Evolutionary conservation across 2,329 filamentous ascomycete species (phyloP).

Genomic region (Amauroascus niger): DNA sequence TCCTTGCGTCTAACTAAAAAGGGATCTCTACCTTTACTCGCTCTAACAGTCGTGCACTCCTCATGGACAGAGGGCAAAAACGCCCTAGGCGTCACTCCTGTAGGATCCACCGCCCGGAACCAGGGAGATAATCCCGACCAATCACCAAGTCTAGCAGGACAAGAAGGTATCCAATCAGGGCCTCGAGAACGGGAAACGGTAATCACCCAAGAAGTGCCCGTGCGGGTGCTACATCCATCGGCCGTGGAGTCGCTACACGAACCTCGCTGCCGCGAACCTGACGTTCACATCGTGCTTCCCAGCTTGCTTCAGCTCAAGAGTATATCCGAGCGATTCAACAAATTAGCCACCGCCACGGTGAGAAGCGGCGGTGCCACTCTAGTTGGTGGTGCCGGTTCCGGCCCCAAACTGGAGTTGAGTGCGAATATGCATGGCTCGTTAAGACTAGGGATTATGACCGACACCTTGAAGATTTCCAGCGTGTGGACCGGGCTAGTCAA

Average conservation of each 20-base stretch:
- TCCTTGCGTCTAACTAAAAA: conserved; percentile 88
- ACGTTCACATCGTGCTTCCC: conserved; percentile 87
- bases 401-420: conserved; percentile 67
- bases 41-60: conserved; percentile 72
- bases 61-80: conserved; percentile 39
- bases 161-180: conserved; percentile 27
- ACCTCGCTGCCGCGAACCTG: conserved; percentile 78
- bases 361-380: conserved; percentile 20
- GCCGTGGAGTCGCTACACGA: conserved; percentile 91
- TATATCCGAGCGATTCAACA: conserved; percentile 92
- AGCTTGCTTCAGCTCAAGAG: conserved; percentile 80
- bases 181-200: conserved; percentile 72
- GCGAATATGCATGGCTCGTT: conserved; percentile 93
- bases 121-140: conserved; percentile 39
- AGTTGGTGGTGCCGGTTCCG: conserved; percentile 25
- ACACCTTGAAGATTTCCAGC: conserved; percentile 74
- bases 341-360: conserved; percentile 51
- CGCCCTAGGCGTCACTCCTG: conserved; percentile 43
- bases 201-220: conserved; percentile 92
- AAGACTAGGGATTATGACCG: conserved; percentile 67
- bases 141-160: conserved; percentile 35
- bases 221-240: conserved; percentile 73
- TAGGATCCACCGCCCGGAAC: conserved; percentile 16
- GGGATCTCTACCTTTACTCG: conserved; percentile 73
- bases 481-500: conserved; percentile 80